Evolutionary conservation across 352 stramenopile species (phyloP), one percentile per base, ranked within the genome.

Genomic region (Phytophthora uliginosa): DNA sequence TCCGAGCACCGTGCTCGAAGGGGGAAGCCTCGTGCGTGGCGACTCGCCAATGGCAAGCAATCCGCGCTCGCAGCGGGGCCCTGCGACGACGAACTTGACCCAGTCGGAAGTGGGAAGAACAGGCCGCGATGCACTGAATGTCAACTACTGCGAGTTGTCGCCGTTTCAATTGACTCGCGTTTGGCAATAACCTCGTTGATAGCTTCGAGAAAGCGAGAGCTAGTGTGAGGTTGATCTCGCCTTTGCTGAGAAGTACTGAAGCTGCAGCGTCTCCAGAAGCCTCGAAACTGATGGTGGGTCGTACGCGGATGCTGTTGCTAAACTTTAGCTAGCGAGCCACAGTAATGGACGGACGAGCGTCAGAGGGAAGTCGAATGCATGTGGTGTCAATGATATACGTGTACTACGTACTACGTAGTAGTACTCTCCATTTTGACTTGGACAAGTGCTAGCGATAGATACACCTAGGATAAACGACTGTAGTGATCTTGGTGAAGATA

Each of bases 161-260:
- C 28, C 4, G 28, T 31, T 31, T 31, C 28, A 31, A 31, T 31
- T 8, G 28, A 31, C 28, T 28, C 4, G 26, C 0, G 26, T 2
- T 28, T 31, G 28, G 28, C 28, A 31, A 31, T 31, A 31, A 31
- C 28, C 4, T 31, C 4, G 7, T 31, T 31, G 28, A 7, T 31
- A 31, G 28, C 28, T 31, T 31, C 3, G 28, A 31, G 28, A 31
- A 8, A 7, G 71, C 84, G 2, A 92, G 74, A 36, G 74, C 76
- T 34, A 89, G 40, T 0, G 85, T 65, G 36, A 92, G 65, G 61
- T 91, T 94, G 38, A 87, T 78, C 65, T 94, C 86, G 15, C 77
- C 68, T 38, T 81, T 69, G 56, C 81, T 88, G 10, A 94, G 64
- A 9, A 94, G 53, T 22, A 31, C 26, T 31, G 26, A 4, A 94